phyloP scores from a whole-genome alignment of 805 yeast species.

The Schwanniomyces yamadae region DNA sequence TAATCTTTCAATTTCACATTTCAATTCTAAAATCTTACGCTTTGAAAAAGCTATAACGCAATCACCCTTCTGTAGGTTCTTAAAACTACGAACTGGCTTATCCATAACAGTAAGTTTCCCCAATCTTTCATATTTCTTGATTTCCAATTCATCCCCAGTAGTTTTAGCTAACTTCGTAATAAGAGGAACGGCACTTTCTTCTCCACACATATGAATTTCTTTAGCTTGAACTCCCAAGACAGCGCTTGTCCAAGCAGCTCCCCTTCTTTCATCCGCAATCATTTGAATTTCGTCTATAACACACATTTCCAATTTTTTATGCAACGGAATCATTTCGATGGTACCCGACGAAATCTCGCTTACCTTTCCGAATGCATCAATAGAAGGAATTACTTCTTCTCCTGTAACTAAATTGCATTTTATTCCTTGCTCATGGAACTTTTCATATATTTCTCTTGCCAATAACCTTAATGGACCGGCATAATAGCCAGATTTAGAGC shows the following conservation, averaged over 20 bases:
- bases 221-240: slow-evolving; percentile 81
- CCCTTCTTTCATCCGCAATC: slow-evolving; percentile 78
- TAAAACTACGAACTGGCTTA: slow-evolving; percentile 28
- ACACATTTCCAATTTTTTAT: slow-evolving; percentile 73
- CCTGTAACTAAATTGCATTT: slow-evolving; percentile 89
- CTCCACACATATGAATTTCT: slow-evolving; percentile 93
- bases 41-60: slow-evolving; percentile 88
- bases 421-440: slow-evolving; percentile 63
- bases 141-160: slow-evolving; percentile 80
- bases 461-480: slow-evolving; percentile 92
- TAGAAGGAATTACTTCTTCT: slow-evolving; percentile 80
- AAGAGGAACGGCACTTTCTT: slow-evolving; percentile 74
- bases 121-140: slow-evolving; percentile 70
- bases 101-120: slow-evolving; percentile 64
- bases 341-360: slow-evolving; percentile 85
- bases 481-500: slow-evolving; percentile 73
- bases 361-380: slow-evolving; percentile 67
- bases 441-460: slow-evolving; percentile 88
- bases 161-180: slow-evolving; percentile 54
- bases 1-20: slow-evolving; percentile 62
- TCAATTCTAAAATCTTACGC: slow-evolving; percentile 62
- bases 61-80: slow-evolving; percentile 65
- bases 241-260: slow-evolving; percentile 94
- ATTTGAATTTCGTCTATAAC: slow-evolving; percentile 96
- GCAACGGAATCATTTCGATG: slow-evolving; percentile 84